Percentiles rank a stretch among this genome's conserved stretches.
These are phyloP conservation scores for Rhodotorula sphaerocarpa DNA, from an alignment of 768 basidiomycete genomes.

Conservation along the genomic window DNA sequence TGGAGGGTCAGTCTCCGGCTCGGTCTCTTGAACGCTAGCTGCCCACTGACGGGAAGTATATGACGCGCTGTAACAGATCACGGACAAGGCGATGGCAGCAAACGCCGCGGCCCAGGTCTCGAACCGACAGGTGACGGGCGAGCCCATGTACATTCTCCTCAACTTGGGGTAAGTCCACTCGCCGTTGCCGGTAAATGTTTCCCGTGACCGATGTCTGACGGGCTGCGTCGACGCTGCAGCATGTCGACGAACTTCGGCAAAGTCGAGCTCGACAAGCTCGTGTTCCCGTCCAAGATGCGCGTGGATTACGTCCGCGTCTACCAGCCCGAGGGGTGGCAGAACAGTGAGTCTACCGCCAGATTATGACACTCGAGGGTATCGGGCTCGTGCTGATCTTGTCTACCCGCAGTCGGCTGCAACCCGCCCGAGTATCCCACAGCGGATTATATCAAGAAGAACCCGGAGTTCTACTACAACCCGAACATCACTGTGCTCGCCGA, in stretches of 20 bases:
- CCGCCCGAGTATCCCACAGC: constrained; percentile 56
- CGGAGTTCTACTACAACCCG: constrained; percentile 49
- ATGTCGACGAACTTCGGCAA: constrained; percentile 1
- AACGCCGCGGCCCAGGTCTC: constrained; percentile 56
- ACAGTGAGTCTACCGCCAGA: background rate
- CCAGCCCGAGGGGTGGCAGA: constrained; percentile 40
- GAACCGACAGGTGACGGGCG: constrained; percentile 66
- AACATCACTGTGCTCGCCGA: constrained; percentile 21
- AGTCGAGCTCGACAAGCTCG: constrained; percentile 57
- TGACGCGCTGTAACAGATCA: constrained; percentile 48
- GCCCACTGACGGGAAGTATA: too few relatives aligned
- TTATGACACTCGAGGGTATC: too few relatives aligned
- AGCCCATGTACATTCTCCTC: constrained; percentile 50
- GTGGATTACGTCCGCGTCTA: constrained; percentile 89
- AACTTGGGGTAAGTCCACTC: constrained; percentile 28
- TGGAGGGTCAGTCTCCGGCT: constrained; percentile 59
- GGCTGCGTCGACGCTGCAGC: too few relatives aligned
- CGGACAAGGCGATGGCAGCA: constrained; percentile 57
- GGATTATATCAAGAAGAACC: constrained; percentile 62
- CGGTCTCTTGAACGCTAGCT: background rate
- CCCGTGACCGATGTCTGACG: background rate
- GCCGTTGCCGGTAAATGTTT: too few relatives aligned
- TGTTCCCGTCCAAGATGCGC: constrained; percentile 65
- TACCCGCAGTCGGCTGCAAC: constrained; percentile 62
- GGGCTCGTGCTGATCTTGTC: too few relatives aligned